phyloP scores from a whole-genome alignment of 2,329 filamentous ascomycete species.

The Rutstroemia sydowiana region DNA sequence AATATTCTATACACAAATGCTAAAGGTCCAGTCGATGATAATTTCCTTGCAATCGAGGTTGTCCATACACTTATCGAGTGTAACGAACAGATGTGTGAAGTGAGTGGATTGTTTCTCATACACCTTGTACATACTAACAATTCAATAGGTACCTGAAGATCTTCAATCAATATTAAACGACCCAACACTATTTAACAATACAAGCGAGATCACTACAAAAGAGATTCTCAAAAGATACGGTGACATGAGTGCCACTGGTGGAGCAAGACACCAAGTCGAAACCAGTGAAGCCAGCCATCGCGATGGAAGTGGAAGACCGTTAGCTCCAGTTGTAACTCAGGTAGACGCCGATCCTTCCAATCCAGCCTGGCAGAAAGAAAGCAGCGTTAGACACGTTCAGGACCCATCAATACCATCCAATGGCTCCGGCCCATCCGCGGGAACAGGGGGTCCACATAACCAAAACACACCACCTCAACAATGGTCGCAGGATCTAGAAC shows the following conservation, averaged over 20 bases:
- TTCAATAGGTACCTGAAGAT: constrained; percentile 77
- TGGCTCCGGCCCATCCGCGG: constrained; percentile 25
- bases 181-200: constrained; percentile 70
- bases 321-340: constrained; percentile 50
- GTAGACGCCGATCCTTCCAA: constrained; percentile 83
- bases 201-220: constrained; percentile 86
- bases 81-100: constrained; percentile 96
- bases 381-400: constrained; percentile 71
- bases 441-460: constrained; percentile 29
- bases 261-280: constrained; percentile 53
- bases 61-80: constrained; percentile 85
- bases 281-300: constrained; percentile 48
- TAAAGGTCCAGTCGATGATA: constrained; percentile 70
- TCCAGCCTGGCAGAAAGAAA: constrained; percentile 72
- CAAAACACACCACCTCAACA: constrained; percentile 46
- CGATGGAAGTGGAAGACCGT: constrained; percentile 38
- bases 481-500: constrained; percentile 29
- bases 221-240: constrained; percentile 93
- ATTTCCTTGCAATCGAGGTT: constrained; percentile 87
- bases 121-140: constrained; percentile 21
- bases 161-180: constrained; percentile 81
- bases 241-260: constrained; percentile 52
- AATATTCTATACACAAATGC: constrained; percentile 77
- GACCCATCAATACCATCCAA: constrained; percentile 37
- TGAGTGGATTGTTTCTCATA: constrained; percentile 39